Evolutionary conservation across 1,284 basidiomycete species (phyloP), one percentile per base, ranked within the genome.

Genomic region (Trichosporon inkin): DNA sequence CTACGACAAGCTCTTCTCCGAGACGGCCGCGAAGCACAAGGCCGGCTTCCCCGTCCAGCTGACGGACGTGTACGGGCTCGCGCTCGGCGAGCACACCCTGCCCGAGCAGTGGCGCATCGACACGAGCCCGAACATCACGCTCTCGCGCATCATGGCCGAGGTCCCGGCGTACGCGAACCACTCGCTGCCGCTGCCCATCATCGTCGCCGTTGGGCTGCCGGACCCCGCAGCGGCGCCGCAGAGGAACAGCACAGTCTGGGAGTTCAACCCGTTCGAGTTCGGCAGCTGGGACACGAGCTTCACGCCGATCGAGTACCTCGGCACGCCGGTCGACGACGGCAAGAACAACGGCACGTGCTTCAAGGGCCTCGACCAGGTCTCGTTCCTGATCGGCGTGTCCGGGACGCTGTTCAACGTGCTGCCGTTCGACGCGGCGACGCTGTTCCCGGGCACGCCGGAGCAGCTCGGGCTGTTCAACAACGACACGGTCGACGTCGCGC

Each of bases 251-350:
- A 75, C 78, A n/a, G 64, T 76, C 8, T 82, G 74, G 69, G 81
- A 82, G 63, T 80, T 80, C 57, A 80, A 74, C 1, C 79, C 79
- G 0, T 78, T 68, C 56, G 80, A 82, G 65, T 81, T 80, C 55
- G 82, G 82, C 5, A 71, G 75, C 0, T 83, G 80, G 80, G 75
- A 78, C 36, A 77, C 71, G 58, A 69, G 68, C 10, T 78, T 78
- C 55, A 77, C 77, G 3, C 61, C 68, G 3, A 53, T 76, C 10
- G 65, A 76, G 57, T 79, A 74, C 62, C 68, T 79, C 20, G 79
- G 79, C 3, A 75, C 71, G 0, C 39, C 55, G 16, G 36, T 78
- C 22, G 68, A 69, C 55, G 70, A 73, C 60, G 78, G 72, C 3
- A 37, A 64, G 40, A 60, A 74, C 1, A 76, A 74, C 53, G 68